phyloP scores from a whole-genome alignment of 2,329 filamentous ascomycete genomes.

The Fusarium mangiferae region DNA sequence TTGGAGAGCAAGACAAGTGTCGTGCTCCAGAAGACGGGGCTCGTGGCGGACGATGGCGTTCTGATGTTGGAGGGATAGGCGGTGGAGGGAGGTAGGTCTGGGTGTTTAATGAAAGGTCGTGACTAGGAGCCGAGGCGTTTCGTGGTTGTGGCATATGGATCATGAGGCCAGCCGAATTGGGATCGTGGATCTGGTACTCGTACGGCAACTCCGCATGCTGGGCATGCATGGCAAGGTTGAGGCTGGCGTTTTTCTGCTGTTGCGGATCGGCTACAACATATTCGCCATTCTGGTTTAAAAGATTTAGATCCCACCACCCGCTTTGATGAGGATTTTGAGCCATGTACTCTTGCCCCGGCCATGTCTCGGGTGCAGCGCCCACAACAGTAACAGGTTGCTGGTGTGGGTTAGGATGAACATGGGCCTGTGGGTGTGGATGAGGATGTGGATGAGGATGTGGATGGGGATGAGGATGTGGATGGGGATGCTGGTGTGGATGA shows the following conservation, averaged over 20 bases:
- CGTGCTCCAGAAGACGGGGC: constrained; percentile 66
- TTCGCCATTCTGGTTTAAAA: constrained; percentile 45
- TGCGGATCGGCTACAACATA: constrained; percentile 41
- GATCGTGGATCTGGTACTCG: constrained; percentile 50
- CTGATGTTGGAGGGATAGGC: constrained; percentile 45
- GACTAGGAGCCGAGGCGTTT: constrained; percentile 50
- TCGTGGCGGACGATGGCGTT: constrained; percentile 59
- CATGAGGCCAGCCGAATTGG: constrained; percentile 57
- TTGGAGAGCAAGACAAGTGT: constrained; percentile 54
- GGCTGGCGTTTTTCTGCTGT: constrained; percentile 50
- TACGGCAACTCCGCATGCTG: constrained; percentile 55
- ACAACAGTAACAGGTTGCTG: constrained; percentile 32
- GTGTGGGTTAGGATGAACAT: constrained; percentile 13
- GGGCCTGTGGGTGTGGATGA: constrained; percentile 12
- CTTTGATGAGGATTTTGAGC: constrained; percentile 37
- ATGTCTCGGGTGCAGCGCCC: constrained; percentile 32
- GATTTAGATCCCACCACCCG: constrained; percentile 48
- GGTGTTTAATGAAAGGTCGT: constrained; percentile 48
- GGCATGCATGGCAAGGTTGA: constrained; percentile 54
- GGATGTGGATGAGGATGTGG: constrained; percentile 3
- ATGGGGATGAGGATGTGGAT: not conserved
- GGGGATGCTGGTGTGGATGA: not conserved
- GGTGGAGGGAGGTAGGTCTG: constrained; percentile 51
- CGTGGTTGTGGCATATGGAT: constrained; percentile 65
- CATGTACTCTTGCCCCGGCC: constrained; percentile 45